phyloP scores from a whole-genome alignment of 2,329 filamentous ascomycete genomes.

The Geoglossum cookeanum region DNA sequence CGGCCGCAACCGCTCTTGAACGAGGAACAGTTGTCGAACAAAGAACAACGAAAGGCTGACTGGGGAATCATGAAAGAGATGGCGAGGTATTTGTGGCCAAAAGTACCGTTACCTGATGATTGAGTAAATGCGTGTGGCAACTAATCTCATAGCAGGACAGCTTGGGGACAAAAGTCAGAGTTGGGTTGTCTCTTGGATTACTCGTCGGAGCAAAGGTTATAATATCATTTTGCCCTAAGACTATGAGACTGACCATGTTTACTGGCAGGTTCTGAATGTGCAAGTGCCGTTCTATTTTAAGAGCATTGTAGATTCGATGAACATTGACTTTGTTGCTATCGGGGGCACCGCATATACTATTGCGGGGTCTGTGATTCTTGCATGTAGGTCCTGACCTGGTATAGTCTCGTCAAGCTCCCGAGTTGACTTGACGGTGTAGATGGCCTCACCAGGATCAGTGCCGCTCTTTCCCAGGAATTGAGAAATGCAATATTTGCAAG shows the following conservation, averaged over 20 bases:
- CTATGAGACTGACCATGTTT: not conserved
- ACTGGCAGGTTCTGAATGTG: slow-evolving; percentile 56
- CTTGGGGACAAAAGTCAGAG: slow-evolving; percentile 62
- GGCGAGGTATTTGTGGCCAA: slow-evolving; percentile 90
- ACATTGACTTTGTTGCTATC: slow-evolving; percentile 69
- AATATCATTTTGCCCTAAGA: not conserved
- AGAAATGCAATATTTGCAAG: slow-evolving; percentile 94
- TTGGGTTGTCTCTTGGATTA: slow-evolving; percentile 64
- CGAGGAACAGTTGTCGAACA: slow-evolving; percentile 45
- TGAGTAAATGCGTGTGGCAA: not conserved
- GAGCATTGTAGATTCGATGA: slow-evolving; percentile 93
- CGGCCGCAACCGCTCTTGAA: slow-evolving; percentile 38
- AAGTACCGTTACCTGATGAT: slow-evolving; percentile 23
- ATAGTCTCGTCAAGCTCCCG: slow-evolving; percentile 1
- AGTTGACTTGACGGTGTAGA: slow-evolving; percentile 26
- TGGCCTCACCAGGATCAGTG: slow-evolving; percentile 70
- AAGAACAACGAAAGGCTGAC: slow-evolving; percentile 88
- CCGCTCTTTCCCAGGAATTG: slow-evolving; percentile 79
- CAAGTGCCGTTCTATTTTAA: slow-evolving; percentile 99
- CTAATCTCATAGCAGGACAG: slow-evolving; percentile 34
- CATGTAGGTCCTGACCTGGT: slow-evolving; percentile 33
- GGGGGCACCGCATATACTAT: slow-evolving; percentile 82
- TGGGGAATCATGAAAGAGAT: slow-evolving; percentile 99
- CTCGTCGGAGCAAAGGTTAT: slow-evolving; percentile 69
- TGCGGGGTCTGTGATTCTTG: slow-evolving; percentile 81